phyloP scores from a whole-genome alignment of 106 monocot genomes.

The Xerophyta viscosa region DNA sequence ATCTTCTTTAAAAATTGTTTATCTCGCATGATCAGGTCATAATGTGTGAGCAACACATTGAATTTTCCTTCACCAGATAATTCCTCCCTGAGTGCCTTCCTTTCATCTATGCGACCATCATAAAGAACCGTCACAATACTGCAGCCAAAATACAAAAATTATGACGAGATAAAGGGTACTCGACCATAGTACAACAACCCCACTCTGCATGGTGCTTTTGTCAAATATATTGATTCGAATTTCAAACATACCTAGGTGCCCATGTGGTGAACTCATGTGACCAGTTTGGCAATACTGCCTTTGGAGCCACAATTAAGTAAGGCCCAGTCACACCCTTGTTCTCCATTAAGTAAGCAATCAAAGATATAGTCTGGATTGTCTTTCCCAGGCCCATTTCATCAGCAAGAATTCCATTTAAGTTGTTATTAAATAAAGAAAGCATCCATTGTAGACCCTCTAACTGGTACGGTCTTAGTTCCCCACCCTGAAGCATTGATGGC shows the following conservation, averaged over 20 bases:
- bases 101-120: slow-evolving; percentile 94
- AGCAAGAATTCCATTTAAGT: slow-evolving; percentile 96
- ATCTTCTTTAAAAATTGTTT: slow-evolving; percentile 84
- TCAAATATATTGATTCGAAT: no score
- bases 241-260: slow-evolving; percentile 96
- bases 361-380: slow-evolving; percentile 94
- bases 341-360: slow-evolving; percentile 85
- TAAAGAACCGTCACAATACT: slow-evolving; percentile 77
- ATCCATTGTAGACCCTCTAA: slow-evolving; percentile 99
- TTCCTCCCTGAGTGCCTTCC: slow-evolving; percentile 83
- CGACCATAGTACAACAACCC: no score
- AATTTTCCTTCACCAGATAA: slow-evolving; percentile 71
- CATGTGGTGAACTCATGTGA: slow-evolving; percentile 76
- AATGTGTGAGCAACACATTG: slow-evolving; percentile 90
- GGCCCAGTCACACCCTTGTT: slow-evolving; percentile 85
- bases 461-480: slow-evolving; percentile 88
- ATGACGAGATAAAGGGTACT: not conserved
- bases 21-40: slow-evolving; percentile 96
- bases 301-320: slow-evolving; percentile 91
- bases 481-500: slow-evolving; percentile 84
- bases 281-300: slow-evolving; percentile 99
- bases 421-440: slow-evolving; percentile 99
- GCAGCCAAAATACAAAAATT: slow-evolving; percentile 9
- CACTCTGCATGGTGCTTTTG: no score
- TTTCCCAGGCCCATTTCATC: slow-evolving; percentile 99